A percentile compares a stretch with the other conserved stretches of the same genome.
These are phyloP conservation scores for Fallopia convolvulus DNA, from an alignment of 148 eudicot species.

Conservation along the genomic window DNA sequence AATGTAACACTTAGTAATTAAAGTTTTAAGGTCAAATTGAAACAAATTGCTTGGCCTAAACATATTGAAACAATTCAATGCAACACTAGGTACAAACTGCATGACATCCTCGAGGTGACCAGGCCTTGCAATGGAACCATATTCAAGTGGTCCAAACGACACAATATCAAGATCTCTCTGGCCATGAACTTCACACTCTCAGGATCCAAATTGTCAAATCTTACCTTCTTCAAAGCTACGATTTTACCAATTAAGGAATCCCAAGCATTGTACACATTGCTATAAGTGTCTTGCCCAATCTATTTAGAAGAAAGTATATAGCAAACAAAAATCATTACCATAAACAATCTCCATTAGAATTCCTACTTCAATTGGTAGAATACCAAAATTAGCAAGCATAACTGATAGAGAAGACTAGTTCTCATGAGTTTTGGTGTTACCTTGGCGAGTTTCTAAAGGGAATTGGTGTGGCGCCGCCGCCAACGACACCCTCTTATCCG, in stretches of 20 bases:
- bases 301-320: no score
- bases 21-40: no score
- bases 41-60: no score
- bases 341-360: not conserved
- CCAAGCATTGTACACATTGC: slow-evolving; percentile 88
- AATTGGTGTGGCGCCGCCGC: slow-evolving; percentile 50
- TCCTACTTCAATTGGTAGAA: not conserved
- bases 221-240: slow-evolving; percentile 78
- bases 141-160: slow-evolving; percentile 75
- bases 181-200: slow-evolving; percentile 91
- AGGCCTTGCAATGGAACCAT: slow-evolving; percentile 69
- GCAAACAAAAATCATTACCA: not conserved
- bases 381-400: not conserved
- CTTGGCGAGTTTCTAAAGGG: slow-evolving; percentile 72
- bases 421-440: slow-evolving; percentile 19
- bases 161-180: slow-evolving; percentile 66
- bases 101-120: slow-evolving; percentile 74
- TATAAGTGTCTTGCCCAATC: slow-evolving; percentile 93
- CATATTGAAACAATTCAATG: no score
- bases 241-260: slow-evolving; percentile 58
- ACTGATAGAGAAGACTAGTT: not conserved
- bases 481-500: slow-evolving; percentile 23
- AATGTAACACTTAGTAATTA: no score
- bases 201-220: slow-evolving; percentile 86
- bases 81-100: slow-evolving; percentile 85